Evolutionary conservation across 2,329 filamentous ascomycete genomes (phyloP).

Genomic region (Colletotrichum simmondsii): DNA sequence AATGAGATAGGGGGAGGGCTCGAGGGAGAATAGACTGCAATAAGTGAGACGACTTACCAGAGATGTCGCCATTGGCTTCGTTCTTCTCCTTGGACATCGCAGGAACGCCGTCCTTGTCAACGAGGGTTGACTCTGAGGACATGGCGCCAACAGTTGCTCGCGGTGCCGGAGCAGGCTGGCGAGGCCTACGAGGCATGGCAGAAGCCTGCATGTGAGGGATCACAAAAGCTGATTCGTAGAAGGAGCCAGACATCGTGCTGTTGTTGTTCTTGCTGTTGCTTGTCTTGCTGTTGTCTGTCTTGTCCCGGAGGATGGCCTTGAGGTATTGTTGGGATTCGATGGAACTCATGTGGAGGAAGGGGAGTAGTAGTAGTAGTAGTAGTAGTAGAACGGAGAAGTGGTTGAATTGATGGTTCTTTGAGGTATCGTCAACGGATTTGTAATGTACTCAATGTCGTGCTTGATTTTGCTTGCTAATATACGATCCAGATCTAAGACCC

Average conservation of each 20-base stretch:
- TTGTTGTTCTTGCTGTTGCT: neutral
- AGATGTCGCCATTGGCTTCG: slow-evolving; percentile 1
- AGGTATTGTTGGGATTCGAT: slow-evolving; percentile 22
- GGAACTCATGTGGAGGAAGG: slow-evolving; percentile 16
- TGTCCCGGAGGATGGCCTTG: slow-evolving; percentile 28
- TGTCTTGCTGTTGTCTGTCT: neutral
- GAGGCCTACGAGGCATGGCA: slow-evolving; percentile 26
- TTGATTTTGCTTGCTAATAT: slow-evolving; percentile 3
- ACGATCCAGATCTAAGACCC: neutral
- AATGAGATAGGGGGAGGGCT: neutral
- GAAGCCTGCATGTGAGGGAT: slow-evolving; percentile 27
- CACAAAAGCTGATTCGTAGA: slow-evolving; percentile 31
- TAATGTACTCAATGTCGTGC: neutral
- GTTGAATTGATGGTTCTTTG: neutral
- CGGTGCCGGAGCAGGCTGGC: slow-evolving; percentile 11
- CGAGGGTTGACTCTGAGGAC: slow-evolving; percentile 29
- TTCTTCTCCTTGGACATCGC: slow-evolving; percentile 25
- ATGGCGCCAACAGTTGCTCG: slow-evolving; percentile 10
- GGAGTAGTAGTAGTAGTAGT: too few relatives aligned
- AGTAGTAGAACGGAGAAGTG: neutral
- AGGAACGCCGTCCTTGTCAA: slow-evolving; percentile 26
- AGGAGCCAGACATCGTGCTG: slow-evolving; percentile 21
- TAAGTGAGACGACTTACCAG: neutral
- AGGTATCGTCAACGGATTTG: neutral
- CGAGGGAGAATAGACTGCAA: neutral